Conservation (phyloP, 1,284 basidiomycete species). For the Ganoderma sinense region DNA sequence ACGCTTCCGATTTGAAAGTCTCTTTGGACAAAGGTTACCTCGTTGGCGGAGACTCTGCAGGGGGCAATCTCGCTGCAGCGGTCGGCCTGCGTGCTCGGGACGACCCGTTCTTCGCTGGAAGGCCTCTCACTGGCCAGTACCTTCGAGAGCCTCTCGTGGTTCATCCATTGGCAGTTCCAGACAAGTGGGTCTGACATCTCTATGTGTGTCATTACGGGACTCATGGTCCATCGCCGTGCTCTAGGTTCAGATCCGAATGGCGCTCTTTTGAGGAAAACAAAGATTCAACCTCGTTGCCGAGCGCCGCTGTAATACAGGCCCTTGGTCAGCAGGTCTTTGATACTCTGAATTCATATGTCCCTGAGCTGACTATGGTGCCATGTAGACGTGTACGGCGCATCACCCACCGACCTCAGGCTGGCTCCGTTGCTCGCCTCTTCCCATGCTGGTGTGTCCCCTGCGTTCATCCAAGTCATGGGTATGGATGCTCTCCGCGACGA, state of each 20-base stretch:
- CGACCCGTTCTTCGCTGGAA: conserved; percentile 31
- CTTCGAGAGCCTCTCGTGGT: conserved; percentile 8
- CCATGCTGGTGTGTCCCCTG: conserved; percentile 28
- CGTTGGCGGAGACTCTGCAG: conserved; percentile 37
- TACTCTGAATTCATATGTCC: not conserved
- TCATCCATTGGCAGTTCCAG: conserved; percentile 6
- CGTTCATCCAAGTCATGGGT: conserved; percentile 33
- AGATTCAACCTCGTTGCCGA: not conserved
- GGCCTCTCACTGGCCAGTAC: conserved; percentile 23
- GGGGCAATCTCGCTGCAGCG: conserved; percentile 31
- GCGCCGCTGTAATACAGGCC: not conserved
- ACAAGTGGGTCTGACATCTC: not conserved
- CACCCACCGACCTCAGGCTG: conserved; percentile 25
- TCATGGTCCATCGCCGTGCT: not conserved
- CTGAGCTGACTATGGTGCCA: not conserved
- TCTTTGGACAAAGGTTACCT: conserved; percentile 31
- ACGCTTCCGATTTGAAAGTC: conserved; percentile 16
- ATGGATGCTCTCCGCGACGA: conserved; percentile 36
- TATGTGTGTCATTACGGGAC: not conserved
- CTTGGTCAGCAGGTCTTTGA: not conserved
- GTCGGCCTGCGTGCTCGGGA: conserved; percentile 31
- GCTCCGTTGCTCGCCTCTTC: conserved; percentile 29
- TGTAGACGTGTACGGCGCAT: conserved; percentile 14
- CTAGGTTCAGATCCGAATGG: not conserved
- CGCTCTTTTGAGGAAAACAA: conserved; percentile 10